These are phyloP conservation scores for Kodamaea neixiangensis DNA, from an alignment of 805 yeast genomes.

Conservation along the genomic window DNA sequence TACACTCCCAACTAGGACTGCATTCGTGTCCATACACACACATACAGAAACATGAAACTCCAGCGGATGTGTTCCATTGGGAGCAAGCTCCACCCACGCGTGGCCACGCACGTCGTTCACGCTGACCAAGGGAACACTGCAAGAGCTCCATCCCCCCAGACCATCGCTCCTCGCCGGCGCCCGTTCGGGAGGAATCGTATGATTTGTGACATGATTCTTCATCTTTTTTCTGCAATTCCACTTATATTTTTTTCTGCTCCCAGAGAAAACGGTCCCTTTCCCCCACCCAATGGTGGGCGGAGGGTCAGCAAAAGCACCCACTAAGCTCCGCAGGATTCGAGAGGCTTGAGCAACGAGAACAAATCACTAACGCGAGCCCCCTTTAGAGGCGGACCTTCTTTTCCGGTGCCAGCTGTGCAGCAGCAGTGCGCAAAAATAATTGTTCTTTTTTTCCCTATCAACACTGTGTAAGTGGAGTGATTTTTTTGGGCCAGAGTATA, in stretches of 20 bases:
- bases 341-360: neutral
- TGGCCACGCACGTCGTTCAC: neutral
- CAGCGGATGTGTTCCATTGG: neutral
- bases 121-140: neutral
- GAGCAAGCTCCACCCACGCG: neutral
- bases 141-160: neutral
- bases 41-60: neutral
- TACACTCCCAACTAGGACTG: too few species aligned
- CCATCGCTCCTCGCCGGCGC: neutral
- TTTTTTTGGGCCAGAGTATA: neutral
- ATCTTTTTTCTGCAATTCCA: neutral
- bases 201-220: conserved; percentile 1
- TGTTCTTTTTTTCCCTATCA: conserved; percentile 5
- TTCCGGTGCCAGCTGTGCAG: conserved; percentile 1
- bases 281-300: too few species aligned
- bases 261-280: neutral
- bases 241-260: neutral
- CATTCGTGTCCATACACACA: neutral
- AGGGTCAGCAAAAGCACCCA: too few species aligned
- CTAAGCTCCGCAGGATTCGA: neutral
- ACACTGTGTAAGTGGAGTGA: conserved; percentile 4
- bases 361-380: neutral
- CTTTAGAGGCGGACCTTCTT: neutral
- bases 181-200: neutral
- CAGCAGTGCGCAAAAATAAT: neutral